These are phyloP conservation scores for Clonostachys byssicola DNA, from an alignment of 2,329 filamentous ascomycete genomes.

Conservation along the genomic window DNA sequence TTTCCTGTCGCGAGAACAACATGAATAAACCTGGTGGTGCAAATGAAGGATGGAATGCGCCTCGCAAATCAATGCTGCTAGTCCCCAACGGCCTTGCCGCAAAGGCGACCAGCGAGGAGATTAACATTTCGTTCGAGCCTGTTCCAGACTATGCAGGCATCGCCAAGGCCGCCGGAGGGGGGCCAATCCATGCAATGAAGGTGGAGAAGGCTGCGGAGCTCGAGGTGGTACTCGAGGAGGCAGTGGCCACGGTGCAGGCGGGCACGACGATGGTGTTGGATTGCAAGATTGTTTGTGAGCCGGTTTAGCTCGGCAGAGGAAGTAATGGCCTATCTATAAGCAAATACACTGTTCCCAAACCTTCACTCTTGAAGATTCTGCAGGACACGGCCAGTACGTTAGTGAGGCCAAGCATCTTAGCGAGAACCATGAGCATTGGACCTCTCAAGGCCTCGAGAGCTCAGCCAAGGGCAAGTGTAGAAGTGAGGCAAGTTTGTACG, in stretches of 20 bases:
- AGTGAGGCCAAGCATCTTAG: too few relatives aligned
- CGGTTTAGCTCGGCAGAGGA: not conserved
- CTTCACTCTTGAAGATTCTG: too few relatives aligned
- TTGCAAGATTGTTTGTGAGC: constrained; percentile 39
- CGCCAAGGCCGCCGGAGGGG: constrained; percentile 54
- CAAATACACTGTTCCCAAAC: too few relatives aligned
- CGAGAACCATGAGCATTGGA: too few relatives aligned
- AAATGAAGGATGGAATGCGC: constrained; percentile 52
- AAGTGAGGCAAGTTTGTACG: too few relatives aligned
- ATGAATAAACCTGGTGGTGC: constrained; percentile 5
- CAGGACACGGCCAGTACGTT: too few relatives aligned
- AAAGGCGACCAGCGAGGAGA: constrained; percentile 53
- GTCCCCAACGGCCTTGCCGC: constrained; percentile 53
- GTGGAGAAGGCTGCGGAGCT: constrained; percentile 42
- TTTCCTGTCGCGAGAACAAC: not conserved
- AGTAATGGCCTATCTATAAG: too few relatives aligned
- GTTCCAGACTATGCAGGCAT: constrained; percentile 56
- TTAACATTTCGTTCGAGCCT: constrained; percentile 57
- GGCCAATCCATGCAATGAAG: constrained; percentile 43
- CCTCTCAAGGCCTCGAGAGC: too few relatives aligned
- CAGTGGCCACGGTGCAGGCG: constrained; percentile 43
- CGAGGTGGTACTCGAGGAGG: constrained; percentile 39
- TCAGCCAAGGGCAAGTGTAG: too few relatives aligned
- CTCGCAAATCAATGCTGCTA: constrained; percentile 49
- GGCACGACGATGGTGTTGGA: constrained; percentile 51